Conservation (phyloP, 2,329 filamentous ascomycete species). For the Ilyonectria destructans region DNA sequence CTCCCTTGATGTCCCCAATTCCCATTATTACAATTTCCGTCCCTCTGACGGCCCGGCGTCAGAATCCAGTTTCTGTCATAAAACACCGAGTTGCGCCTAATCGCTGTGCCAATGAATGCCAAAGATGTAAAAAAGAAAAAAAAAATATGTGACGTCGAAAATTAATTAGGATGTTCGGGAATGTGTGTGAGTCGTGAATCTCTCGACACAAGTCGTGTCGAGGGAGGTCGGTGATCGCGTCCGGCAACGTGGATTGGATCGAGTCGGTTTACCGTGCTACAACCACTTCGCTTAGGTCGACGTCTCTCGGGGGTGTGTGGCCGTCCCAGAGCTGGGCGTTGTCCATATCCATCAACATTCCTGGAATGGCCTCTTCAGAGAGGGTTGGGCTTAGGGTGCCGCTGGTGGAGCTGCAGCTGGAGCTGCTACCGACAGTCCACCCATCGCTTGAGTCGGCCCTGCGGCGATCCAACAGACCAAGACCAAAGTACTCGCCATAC, state of each 20-base stretch:
- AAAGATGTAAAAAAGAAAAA: conserved; percentile 55
- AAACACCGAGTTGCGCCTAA: conserved; percentile 56
- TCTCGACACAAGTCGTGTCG: conserved; percentile 22
- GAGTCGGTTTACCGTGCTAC: conserved; percentile 56
- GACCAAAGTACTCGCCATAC: conserved; percentile 63
- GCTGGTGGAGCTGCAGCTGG: conserved; percentile 70
- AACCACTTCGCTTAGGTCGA: conserved; percentile 64
- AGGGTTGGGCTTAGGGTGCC: conserved; percentile 67
- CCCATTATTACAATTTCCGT: conserved; percentile 50
- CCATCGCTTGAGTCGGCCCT: conserved; percentile 80
- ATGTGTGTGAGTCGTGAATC: conserved; percentile 51
- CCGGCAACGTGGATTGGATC: conserved; percentile 13
- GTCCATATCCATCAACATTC: conserved; percentile 57
- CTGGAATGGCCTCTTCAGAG: conserved; percentile 60
- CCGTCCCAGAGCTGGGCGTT: conserved; percentile 53
- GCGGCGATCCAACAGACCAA: conserved; percentile 62
- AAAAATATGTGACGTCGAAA: conserved; percentile 50
- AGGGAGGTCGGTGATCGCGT: neutral
- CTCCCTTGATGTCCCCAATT: conserved; percentile 32
- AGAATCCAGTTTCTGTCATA: conserved; percentile 47
- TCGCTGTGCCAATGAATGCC: conserved; percentile 61
- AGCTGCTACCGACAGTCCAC: conserved; percentile 91
- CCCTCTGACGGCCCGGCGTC: conserved; percentile 49
- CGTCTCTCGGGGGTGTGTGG: conserved; percentile 55
- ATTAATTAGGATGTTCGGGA: conserved; percentile 50